A percentile compares a stretch with the other conserved stretches of the same genome.
These are phyloP conservation scores for Coemansia sp. DNA, from an alignment of 192 early-diverging fungal genomes.

Conservation along the genomic window DNA sequence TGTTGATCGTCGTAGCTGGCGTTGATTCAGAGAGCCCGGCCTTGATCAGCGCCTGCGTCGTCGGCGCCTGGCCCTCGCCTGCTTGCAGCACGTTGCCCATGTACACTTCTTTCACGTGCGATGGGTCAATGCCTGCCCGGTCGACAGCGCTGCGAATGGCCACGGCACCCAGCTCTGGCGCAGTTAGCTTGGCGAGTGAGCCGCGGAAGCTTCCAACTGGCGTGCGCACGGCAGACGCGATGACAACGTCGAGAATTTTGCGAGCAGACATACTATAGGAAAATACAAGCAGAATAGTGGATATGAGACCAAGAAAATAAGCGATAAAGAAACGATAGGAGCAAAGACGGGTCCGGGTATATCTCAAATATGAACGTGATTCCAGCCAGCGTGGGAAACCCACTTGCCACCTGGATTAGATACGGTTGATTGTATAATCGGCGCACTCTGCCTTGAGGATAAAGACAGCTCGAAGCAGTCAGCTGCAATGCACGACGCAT, in stretches of 20 bases:
- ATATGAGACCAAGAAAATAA: neutral
- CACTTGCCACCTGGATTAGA: neutral
- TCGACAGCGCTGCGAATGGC: slow-evolving; percentile 85
- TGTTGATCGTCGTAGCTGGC: slow-evolving; percentile 96
- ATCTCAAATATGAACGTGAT: neutral
- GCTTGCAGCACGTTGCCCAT: slow-evolving; percentile 95
- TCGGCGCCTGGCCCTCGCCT: slow-evolving; percentile 86
- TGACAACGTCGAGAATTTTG: slow-evolving; percentile 48
- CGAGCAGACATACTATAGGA: slow-evolving; percentile 18
- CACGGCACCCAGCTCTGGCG: slow-evolving; percentile 80
- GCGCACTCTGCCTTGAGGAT: neutral
- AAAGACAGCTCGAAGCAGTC: too few relatives aligned
- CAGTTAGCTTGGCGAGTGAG: slow-evolving; percentile 76
- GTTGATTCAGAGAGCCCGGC: slow-evolving; percentile 77
- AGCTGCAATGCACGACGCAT: too few relatives aligned
- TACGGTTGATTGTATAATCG: neutral
- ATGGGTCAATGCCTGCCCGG: slow-evolving; percentile 73
- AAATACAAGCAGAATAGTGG: neutral
- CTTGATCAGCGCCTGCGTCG: slow-evolving; percentile 84
- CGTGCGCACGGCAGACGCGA: slow-evolving; percentile 71
- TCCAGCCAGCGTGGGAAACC: neutral
- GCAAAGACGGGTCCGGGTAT: neutral
- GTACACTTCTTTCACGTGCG: slow-evolving; percentile 89
- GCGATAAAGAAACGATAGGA: neutral
- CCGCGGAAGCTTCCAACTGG: slow-evolving; percentile 93